Evolutionary conservation across 306 rosid species (phyloP).

Genomic region (Alnus rubra): DNA sequence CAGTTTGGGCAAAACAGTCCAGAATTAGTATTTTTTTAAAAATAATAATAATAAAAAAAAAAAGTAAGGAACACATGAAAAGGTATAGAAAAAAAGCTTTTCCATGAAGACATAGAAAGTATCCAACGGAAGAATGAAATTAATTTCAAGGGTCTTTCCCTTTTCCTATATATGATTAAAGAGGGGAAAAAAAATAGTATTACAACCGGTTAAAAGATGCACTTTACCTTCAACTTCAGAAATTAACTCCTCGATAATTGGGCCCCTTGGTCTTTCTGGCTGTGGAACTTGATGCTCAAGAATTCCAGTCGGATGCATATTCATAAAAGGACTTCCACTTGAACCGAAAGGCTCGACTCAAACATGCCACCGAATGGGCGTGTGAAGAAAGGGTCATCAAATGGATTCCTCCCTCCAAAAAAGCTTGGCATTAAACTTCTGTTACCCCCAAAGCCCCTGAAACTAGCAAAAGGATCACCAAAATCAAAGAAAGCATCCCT

Average conservation of each 20-base stretch:
- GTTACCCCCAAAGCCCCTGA: constrained; percentile 60
- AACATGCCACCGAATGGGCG: constrained; percentile 74
- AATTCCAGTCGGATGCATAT: constrained; percentile 55
- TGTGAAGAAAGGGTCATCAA: constrained; percentile 81
- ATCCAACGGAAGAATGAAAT: too few relatives aligned
- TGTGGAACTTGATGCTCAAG: constrained; percentile 55
- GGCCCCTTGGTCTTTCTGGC: constrained; percentile 55
- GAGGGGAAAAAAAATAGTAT: too few relatives aligned
- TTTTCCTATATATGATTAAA: too few relatives aligned
- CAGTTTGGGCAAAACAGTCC: too few relatives aligned
- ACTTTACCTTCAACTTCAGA: constrained; percentile 65
- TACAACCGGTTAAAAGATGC: constrained; percentile 4
- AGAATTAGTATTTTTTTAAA: too few relatives aligned
- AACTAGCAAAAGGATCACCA: constrained; percentile 60
- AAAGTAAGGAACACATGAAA: too few relatives aligned
- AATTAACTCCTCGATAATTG: constrained; percentile 73
- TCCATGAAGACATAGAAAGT: too few relatives aligned
- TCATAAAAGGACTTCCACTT: constrained; percentile 41
- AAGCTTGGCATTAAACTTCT: constrained; percentile 51
- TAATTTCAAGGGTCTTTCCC: too few relatives aligned
- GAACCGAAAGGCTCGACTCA: constrained; percentile 50
- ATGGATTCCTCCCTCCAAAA: constrained; percentile 72
- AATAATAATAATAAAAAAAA: too few relatives aligned
- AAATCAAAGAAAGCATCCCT: constrained; percentile 47
- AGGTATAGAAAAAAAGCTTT: too few relatives aligned